Evolutionary conservation across 176 grass and related monocot species (phyloP).

Genomic region (Guadua angustifolia): DNA sequence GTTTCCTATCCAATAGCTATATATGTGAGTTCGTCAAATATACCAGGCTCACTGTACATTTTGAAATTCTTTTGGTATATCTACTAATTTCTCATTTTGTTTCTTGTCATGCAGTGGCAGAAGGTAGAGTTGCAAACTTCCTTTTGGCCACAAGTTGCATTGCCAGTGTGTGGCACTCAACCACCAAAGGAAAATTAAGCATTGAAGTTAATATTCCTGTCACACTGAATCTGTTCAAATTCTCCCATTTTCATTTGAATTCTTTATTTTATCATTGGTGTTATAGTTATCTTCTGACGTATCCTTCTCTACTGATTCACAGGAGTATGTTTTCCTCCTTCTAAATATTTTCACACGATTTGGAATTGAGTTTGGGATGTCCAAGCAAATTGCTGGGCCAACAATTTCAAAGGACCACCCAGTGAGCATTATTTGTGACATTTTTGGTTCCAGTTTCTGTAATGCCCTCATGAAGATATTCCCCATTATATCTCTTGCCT

Average conservation of each 20-base stretch:
- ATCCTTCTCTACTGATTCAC: slow-evolving; percentile 34
- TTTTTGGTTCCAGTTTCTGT: slow-evolving; percentile 46
- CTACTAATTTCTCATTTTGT: slow-evolving; percentile 32
- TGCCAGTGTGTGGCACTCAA: slow-evolving; percentile 54
- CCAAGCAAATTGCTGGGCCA: slow-evolving; percentile 69
- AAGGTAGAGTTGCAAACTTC: slow-evolving; percentile 91
- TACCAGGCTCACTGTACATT: slow-evolving; percentile 27
- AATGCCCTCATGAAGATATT: slow-evolving; percentile 61
- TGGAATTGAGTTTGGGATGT: slow-evolving; percentile 83
- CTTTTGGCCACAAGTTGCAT: slow-evolving; percentile 85
- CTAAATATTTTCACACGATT: slow-evolving; percentile 68
- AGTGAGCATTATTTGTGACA: slow-evolving; percentile 43
- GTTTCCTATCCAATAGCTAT: slow-evolving; percentile 97
- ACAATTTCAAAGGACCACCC: slow-evolving; percentile 60
- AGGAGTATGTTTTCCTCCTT: slow-evolving; percentile 83
- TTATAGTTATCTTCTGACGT: slow-evolving; percentile 46
- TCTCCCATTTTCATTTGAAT: not conserved
- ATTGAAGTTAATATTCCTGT: slow-evolving; percentile 64
- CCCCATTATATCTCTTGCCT: slow-evolving; percentile 57
- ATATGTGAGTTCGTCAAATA: slow-evolving; percentile 81
- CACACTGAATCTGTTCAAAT: slow-evolving; percentile 18
- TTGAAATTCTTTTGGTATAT: slow-evolving; percentile 24
- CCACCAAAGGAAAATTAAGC: slow-evolving; percentile 50
- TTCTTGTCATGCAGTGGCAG: slow-evolving; percentile 69
- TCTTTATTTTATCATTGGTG: slow-evolving; percentile 19